Conservation (phyloP, 2,329 filamentous ascomycete species). For the Taxawa tesnikishii region DNA sequence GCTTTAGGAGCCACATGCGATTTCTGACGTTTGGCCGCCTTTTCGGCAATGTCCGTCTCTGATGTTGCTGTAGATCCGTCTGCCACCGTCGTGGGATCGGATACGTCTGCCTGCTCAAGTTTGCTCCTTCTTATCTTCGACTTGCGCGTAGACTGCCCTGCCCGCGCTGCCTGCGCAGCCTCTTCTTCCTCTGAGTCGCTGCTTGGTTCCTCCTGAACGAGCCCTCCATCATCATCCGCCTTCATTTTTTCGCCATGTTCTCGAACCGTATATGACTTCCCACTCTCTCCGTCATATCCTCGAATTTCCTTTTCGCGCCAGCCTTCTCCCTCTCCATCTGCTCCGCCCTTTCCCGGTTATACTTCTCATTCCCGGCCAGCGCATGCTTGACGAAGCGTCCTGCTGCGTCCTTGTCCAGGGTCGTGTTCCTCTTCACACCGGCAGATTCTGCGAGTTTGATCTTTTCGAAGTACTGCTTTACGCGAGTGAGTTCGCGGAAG, state of each 20-base stretch:
- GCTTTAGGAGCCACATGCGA: constrained; percentile 6
- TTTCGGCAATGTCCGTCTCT: constrained; percentile 1
- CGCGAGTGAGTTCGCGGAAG: constrained; percentile 71
- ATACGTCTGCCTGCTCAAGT: constrained; percentile 3
- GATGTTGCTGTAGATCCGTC: constrained; percentile 1
- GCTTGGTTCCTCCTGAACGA: constrained; percentile 4
- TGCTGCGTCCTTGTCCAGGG: constrained; percentile 62
- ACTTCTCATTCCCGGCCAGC: constrained; percentile 42
- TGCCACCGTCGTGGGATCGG: not conserved
- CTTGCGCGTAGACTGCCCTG: constrained; percentile 3
- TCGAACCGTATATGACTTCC: constrained; percentile 22
- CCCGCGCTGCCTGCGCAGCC: constrained; percentile 1
- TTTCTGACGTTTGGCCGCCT: constrained; percentile 7
- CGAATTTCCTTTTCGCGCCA: constrained; percentile 23
- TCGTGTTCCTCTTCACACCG: constrained; percentile 44
- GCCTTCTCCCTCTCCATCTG: constrained; percentile 21
- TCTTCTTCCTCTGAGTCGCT: constrained; percentile 2
- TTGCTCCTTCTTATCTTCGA: constrained; percentile 10
- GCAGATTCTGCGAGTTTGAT: constrained; percentile 65
- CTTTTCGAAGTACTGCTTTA: constrained; percentile 87
- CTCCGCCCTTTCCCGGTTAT: constrained; percentile 27
- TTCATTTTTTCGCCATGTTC: constrained; percentile 19
- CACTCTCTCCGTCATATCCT: constrained; percentile 15
- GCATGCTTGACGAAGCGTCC: constrained; percentile 72
- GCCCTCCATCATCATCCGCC: constrained; percentile 13